phyloP scores from a whole-genome alignment of 305 asterid species.

The Fraxinus sp. region DNA sequence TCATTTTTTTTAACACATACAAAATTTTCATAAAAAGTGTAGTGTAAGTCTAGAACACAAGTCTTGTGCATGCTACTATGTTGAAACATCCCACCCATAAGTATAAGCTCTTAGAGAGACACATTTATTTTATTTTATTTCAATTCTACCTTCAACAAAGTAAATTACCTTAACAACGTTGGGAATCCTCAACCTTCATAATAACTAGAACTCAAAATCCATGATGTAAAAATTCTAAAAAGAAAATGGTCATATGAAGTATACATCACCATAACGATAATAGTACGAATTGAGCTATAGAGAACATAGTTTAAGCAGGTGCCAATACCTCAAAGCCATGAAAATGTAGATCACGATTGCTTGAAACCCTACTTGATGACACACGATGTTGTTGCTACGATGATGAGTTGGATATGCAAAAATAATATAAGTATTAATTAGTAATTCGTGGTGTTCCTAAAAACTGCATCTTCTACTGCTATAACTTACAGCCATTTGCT shows the following conservation, averaged over 20 bases:
- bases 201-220: not conserved
- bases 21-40: no score
- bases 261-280: not conserved
- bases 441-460: not conserved
- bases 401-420: slow-evolving; percentile 61
- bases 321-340: slow-evolving; percentile 38
- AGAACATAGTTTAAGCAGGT: not conserved
- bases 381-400: slow-evolving; percentile 64
- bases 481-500: slow-evolving; percentile 39
- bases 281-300: not conserved
- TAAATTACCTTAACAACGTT: not conserved
- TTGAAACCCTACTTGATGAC: slow-evolving; percentile 58
- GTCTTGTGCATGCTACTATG: no score
- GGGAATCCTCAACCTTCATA: not conserved
- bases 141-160: not conserved
- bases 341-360: not conserved
- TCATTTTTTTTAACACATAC: no score
- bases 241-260: slow-evolving; percentile 1
- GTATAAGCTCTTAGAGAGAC: no score
- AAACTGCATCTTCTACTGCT: slow-evolving; percentile 23
- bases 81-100: no score
- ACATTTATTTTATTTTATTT: no score
- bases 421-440: slow-evolving; percentile 14
- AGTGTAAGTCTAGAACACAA: no score
- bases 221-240: not conserved